A percentile compares a stretch with the other conserved stretches of the same genome.
phyloP scores from a whole-genome alignment of 495 filamentous ascomycete genomes.

The Lophiotrema nucula region DNA sequence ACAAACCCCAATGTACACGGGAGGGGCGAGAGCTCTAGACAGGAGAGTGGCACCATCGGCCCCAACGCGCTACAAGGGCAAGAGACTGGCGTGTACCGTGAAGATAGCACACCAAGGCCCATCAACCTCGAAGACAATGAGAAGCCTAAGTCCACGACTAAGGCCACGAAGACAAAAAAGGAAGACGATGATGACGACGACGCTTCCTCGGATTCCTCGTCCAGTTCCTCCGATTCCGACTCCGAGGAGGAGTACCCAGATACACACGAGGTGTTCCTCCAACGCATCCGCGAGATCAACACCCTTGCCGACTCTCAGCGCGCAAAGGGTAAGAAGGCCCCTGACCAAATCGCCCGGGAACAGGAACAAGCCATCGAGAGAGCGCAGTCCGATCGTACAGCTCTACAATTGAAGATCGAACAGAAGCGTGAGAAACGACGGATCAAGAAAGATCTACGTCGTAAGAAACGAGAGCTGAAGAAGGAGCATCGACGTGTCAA shows the following conservation, averaged over 20 bases:
- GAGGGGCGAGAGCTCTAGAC: not conserved
- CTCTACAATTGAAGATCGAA: slow-evolving; percentile 16
- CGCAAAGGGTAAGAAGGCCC: slow-evolving; percentile 26
- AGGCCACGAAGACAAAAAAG: not conserved
- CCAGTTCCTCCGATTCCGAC: slow-evolving; percentile 12
- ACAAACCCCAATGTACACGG: not conserved
- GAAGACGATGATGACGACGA: slow-evolving; percentile 10
- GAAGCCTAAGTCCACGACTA: not conserved
- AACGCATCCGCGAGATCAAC: slow-evolving; percentile 25
- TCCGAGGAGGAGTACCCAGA: slow-evolving; percentile 1
- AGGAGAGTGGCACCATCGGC: not conserved
- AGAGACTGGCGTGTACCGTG: slow-evolving; percentile 13
- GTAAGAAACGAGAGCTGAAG: slow-evolving; percentile 14
- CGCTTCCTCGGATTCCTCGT: slow-evolving; percentile 11
- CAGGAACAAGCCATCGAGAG: slow-evolving; percentile 21
- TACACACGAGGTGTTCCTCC: slow-evolving; percentile 1
- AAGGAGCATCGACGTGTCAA: slow-evolving; percentile 3
- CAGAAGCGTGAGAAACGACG: slow-evolving; percentile 20
- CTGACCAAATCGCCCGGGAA: slow-evolving; percentile 8
- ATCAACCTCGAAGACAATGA: not conserved
- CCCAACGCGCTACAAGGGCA: not conserved
- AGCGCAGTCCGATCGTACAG: slow-evolving; percentile 9
- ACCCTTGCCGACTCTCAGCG: not conserved
- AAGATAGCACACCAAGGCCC: not conserved
- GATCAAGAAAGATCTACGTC: slow-evolving; percentile 1